Percentiles rank a stretch among this genome's conserved stretches.
These are phyloP conservation scores for Grigorovia yakushimaensis DNA, from an alignment of 805 yeast species.

Conservation along the genomic window DNA sequence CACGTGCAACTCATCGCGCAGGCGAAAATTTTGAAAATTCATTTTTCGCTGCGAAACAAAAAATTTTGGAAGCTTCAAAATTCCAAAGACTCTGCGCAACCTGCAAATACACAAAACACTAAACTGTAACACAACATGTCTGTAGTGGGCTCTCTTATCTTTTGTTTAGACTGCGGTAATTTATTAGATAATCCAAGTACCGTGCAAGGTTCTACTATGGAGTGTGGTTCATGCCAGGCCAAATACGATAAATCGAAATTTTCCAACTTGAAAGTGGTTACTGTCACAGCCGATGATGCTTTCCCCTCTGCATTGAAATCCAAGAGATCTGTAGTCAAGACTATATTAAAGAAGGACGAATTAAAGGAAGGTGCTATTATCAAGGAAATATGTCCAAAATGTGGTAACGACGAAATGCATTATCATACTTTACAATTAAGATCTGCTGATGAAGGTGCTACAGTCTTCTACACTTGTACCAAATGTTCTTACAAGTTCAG, in stretches of 20 bases:
- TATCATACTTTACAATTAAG: slow-evolving; percentile 93
- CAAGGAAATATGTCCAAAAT: slow-evolving; percentile 96
- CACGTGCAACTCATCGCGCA: slow-evolving; percentile 3
- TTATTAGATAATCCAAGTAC: slow-evolving; percentile 59
- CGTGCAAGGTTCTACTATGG: slow-evolving; percentile 33
- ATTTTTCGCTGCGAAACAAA: no score
- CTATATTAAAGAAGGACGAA: slow-evolving; percentile 64
- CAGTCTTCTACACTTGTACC: slow-evolving; percentile 95
- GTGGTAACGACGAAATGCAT: slow-evolving; percentile 97
- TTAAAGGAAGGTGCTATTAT: slow-evolving; percentile 93
- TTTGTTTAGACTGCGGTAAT: slow-evolving; percentile 89
- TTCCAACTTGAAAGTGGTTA: slow-evolving; percentile 73
- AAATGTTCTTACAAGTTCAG: slow-evolving; percentile 87
- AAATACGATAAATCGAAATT: slow-evolving; percentile 36
- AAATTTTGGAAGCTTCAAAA: neutral
- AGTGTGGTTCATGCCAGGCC: slow-evolving; percentile 46
- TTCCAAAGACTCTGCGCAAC: neutral
- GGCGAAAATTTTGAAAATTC: no score
- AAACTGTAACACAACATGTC: slow-evolving; percentile 46
- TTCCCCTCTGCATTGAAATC: slow-evolving; percentile 79
- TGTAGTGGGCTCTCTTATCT: slow-evolving; percentile 88
- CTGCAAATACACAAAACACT: neutral
- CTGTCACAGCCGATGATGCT: slow-evolving; percentile 84
- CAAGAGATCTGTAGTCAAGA: slow-evolving; percentile 85
- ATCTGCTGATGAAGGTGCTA: slow-evolving; percentile 99